phyloP scores from a whole-genome alignment of 2,329 filamentous ascomycete genomes.

The Aspergillus brasiliensis region DNA sequence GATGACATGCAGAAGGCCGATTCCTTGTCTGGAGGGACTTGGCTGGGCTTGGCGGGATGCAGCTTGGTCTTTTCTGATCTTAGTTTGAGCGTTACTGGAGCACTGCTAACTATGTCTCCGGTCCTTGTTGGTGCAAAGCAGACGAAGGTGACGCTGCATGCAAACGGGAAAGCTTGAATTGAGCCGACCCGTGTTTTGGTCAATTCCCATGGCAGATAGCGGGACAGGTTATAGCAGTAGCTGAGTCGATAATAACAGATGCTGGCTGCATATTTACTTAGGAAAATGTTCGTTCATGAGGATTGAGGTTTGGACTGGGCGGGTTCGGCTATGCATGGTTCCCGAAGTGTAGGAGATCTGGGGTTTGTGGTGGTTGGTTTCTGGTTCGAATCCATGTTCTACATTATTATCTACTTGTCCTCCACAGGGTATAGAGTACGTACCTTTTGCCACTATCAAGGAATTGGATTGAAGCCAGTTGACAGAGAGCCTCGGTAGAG shows the following conservation, averaged over 20 bases:
- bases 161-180: neutral
- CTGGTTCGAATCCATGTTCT: too few species aligned
- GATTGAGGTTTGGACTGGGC: neutral
- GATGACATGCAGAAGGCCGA: neutral
- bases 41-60: neutral
- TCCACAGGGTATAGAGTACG: too few species aligned
- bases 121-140: neutral
- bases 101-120: too few species aligned
- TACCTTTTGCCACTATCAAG: too few species aligned
- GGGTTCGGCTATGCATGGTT: neutral
- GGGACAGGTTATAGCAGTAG: neutral
- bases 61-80: too few species aligned
- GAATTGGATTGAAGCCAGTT: too few species aligned
- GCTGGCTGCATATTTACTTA: neutral
- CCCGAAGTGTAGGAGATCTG: neutral
- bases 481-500: too few species aligned
- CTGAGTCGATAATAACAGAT: neutral
- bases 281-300: neutral
- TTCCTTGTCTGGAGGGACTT: neutral
- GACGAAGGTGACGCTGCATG: neutral
- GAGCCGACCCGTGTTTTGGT: neutral
- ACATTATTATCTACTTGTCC: too few species aligned
- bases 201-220: neutral
- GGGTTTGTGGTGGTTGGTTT: neutral
- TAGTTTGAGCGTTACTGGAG: too few species aligned